Evolutionary conservation across 768 basidiomycete genomes (phyloP).

Genomic region (Mycena metata): DNA sequence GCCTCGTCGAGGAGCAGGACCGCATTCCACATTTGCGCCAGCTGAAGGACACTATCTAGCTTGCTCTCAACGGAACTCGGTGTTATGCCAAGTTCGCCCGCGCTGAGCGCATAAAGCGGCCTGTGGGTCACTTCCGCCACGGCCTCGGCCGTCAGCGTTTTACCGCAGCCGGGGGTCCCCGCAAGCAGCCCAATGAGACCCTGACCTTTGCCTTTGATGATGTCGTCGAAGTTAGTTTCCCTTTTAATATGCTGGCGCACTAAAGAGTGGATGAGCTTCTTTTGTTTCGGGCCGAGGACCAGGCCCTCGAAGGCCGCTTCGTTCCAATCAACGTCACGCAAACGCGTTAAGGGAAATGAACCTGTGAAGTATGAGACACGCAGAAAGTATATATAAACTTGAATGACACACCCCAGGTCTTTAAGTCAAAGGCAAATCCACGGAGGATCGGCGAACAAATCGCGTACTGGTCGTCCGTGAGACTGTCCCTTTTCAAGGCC

Average conservation of each 20-base stretch:
- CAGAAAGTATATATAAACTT: background rate
- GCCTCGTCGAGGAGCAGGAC: constrained; percentile 54
- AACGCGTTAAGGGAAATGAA: constrained; percentile 46
- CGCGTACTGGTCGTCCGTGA: constrained; percentile 44
- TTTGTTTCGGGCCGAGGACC: constrained; percentile 50
- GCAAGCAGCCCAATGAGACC: constrained; percentile 52
- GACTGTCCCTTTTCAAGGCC: no score
- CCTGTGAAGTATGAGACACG: constrained; percentile 35
- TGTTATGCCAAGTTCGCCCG: constrained; percentile 51
- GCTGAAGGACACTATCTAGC: constrained; percentile 42
- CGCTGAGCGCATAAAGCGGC: constrained; percentile 48
- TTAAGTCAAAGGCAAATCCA: constrained; percentile 45
- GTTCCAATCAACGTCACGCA: constrained; percentile 48
- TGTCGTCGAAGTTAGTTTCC: constrained; percentile 49
- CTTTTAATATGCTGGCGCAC: constrained; percentile 47
- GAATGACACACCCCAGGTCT: constrained; percentile 45
- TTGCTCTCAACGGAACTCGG: constrained; percentile 41
- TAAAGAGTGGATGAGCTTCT: constrained; percentile 48
- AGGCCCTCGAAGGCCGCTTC: constrained; percentile 51
- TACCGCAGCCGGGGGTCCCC: constrained; percentile 53
- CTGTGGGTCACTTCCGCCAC: constrained; percentile 46
- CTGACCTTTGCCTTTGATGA: constrained; percentile 53
- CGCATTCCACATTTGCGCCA: constrained; percentile 52
- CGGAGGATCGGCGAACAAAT: constrained; percentile 44
- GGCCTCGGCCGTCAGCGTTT: constrained; percentile 54